Base-by-base conservation (phyloP, 108 stramenopile genomes). In the Nitzschia palea region DNA sequence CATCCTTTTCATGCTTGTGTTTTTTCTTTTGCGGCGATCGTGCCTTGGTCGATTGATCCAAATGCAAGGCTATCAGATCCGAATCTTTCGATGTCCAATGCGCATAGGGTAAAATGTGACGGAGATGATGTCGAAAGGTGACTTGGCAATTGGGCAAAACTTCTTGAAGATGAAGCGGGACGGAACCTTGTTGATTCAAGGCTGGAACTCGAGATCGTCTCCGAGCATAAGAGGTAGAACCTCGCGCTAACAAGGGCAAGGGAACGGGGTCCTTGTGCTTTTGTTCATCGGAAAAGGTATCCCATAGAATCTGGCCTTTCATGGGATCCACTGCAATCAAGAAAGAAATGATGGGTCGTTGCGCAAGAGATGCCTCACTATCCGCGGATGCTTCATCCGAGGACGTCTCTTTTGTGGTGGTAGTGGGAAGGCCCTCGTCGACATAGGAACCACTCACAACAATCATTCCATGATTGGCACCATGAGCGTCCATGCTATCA, bases 311-410 rank as follows among this genome's bases (percentile, higher is more conserved):
- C 9, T 68, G 67, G 17, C 91, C 91, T 18, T 84, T 79, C 45
- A 82, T 44, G 26, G 86, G 83, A 76, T 93, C 85, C 8, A 93
- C 51, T 17, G 91, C 88, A 12, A 86, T 67, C 8, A 80, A 59
- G 26, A 61, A 61, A 17, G 57, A 42, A 5, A 33, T 27, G 23
- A 26, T 22, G 4, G 47, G 47, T n/a, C 4, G 8, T 18, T 48
- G 4, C 25, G 29, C 25, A 28, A 4, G 9, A 17, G 17, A 9
- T 2, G 5, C 59, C 8, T 60, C 59, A 1, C 20, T 32, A 20
- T 5, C 8, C 4, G 25, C 54, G 2, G 25, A 6, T 1, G 5
- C 59, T 23, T 37, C 9, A 2, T 60, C 25, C 2, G 36, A 22
- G 6, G 55, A 23, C 17, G 23, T 27, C 17, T 56, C 55, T 17